Conservation (phyloP, 192 early-diverging fungal genomes). For the Pilaira anomala region DNA sequence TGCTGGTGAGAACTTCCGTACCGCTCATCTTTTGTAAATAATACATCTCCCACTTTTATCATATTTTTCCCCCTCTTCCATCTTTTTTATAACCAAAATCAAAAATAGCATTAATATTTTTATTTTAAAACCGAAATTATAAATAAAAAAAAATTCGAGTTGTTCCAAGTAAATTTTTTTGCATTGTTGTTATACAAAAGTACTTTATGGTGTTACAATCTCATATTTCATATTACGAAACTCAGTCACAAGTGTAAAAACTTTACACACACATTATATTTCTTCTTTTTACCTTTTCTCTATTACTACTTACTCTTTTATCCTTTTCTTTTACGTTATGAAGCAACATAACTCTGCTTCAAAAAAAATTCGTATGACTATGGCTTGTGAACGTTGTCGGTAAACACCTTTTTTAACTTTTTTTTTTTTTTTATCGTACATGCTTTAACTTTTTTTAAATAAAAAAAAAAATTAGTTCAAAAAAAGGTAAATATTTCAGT, state of each 20-base stretch:
- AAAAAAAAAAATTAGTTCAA: slow-evolving; percentile 15
- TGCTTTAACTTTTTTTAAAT: too few species aligned
- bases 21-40: slow-evolving; percentile 57
- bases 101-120: too few species aligned
- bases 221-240: too few species aligned
- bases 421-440: not conserved
- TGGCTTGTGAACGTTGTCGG: slow-evolving; percentile 43
- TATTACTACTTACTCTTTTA: not conserved
- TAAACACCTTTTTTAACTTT: not conserved
- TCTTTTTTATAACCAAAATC: not conserved
- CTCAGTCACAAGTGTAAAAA: too few species aligned
- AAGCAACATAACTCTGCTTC: slow-evolving; percentile 16
- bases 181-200: too few species aligned
- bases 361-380: slow-evolving; percentile 40
- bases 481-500: slow-evolving; percentile 25
- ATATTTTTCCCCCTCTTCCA: not conserved
- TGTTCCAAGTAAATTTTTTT: too few species aligned
- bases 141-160: too few species aligned
- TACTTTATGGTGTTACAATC: too few species aligned
- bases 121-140: too few species aligned
- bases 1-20: slow-evolving; percentile 90
- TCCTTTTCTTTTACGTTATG: not conserved
- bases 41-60: too few species aligned
- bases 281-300: not conserved
- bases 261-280: too few species aligned